A percentile compares a stretch with the other conserved stretches of the same genome.
Evolutionary conservation across 192 early-diverging fungal species (phyloP).

Genomic region (Podila epigama): DNA sequence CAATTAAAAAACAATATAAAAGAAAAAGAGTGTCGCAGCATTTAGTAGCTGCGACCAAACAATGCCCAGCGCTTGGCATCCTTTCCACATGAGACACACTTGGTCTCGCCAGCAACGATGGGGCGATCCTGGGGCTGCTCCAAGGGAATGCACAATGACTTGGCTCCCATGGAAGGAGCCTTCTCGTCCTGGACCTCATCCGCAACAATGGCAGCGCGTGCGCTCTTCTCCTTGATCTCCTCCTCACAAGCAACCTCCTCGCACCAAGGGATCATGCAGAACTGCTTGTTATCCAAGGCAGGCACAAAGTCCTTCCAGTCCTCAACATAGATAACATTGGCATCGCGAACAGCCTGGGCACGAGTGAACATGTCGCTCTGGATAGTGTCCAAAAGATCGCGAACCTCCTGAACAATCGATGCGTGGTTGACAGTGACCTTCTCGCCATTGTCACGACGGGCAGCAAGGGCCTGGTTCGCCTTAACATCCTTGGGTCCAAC

Average conservation of each 20-base stretch:
- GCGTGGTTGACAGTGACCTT: conserved; percentile 68
- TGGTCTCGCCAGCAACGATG: conserved; percentile 83
- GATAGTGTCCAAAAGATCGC: conserved; percentile 74
- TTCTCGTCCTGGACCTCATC: conserved; percentile 89
- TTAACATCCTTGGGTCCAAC: conserved; percentile 95
- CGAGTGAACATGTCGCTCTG: conserved; percentile 91
- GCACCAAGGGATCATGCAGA: conserved; percentile 96
- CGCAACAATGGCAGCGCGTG: conserved; percentile 63
- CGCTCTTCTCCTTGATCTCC: conserved; percentile 92
- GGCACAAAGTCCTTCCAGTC: conserved; percentile 96
- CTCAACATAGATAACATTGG: conserved; percentile 76
- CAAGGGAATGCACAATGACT: conserved; percentile 97
- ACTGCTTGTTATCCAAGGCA: conserved; percentile 85
- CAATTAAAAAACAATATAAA: not conserved
- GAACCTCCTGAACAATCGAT: conserved; percentile 64
- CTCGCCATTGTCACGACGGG: conserved; percentile 83
- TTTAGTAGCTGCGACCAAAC: conserved; percentile 87
- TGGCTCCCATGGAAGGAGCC: conserved; percentile 99
- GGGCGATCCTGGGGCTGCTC: conserved; percentile 88
- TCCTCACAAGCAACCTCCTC: conserved; percentile 92
- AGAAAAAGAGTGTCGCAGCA: not conserved
- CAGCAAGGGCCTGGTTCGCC: conserved; percentile 77
- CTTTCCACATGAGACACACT: conserved; percentile 84
- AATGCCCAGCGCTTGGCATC: conserved; percentile 82
- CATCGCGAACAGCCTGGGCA: conserved; percentile 82